Conservation (phyloP, 768 basidiomycete genomes). For the Mycena olivaceomarginata region DNA sequence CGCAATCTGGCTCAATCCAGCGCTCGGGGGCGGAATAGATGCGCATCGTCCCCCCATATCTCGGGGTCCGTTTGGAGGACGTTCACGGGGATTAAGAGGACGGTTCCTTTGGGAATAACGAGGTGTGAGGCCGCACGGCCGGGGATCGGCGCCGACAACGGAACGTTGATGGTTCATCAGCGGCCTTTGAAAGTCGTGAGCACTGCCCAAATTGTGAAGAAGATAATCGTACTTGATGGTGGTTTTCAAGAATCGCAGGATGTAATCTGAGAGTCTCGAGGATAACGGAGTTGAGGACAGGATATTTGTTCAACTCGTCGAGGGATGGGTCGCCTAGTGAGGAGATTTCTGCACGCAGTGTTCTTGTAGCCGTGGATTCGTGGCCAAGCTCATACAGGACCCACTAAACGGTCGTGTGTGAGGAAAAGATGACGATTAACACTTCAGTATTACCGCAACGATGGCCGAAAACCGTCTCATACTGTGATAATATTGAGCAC, state of each 20-base stretch:
- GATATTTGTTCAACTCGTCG: conserved; percentile 69
- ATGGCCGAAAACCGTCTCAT: conserved; percentile 71
- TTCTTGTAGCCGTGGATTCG: conserved; percentile 70
- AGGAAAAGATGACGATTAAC: not conserved
- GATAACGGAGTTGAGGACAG: conserved; percentile 76
- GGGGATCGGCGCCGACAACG: conserved; percentile 71
- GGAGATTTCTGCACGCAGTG: conserved; percentile 74
- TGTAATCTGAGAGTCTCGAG: conserved; percentile 79
- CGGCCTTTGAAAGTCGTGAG: conserved; percentile 61
- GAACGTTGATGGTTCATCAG: conserved; percentile 70
- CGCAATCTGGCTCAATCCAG: conserved; percentile 70
- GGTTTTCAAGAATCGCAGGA: conserved; percentile 78
- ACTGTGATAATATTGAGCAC: conserved; percentile 43
- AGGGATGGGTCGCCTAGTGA: conserved; percentile 68
- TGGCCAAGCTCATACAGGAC: conserved; percentile 77
- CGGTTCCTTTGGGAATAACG: conserved; percentile 74
- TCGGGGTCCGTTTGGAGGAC: conserved; percentile 72
- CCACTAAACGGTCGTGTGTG: conserved; percentile 67
- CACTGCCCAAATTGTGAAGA: not conserved
- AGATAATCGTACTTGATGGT: conserved; percentile 69
- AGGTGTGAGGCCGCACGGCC: conserved; percentile 65
- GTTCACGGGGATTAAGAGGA: conserved; percentile 73
- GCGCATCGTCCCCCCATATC: conserved; percentile 78
- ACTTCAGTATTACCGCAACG: conserved; percentile 56
- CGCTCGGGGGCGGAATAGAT: conserved; percentile 77